Base-by-base conservation (phyloP, 2,329 filamentous ascomycete species). In the Lithohypha guttulata region DNA sequence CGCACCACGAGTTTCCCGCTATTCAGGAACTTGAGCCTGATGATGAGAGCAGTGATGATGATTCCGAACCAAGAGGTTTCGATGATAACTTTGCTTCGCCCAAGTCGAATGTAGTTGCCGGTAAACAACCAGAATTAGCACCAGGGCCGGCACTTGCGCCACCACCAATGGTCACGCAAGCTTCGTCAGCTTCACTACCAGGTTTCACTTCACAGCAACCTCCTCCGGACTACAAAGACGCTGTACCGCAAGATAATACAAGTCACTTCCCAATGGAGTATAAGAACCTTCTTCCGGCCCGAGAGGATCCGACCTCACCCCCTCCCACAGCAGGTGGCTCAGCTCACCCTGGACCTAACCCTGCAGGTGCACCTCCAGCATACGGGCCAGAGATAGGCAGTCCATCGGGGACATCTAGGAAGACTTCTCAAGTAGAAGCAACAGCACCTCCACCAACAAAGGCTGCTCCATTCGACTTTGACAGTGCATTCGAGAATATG, bases 11-110 rank as follows among this genome's bases (percentile, higher is more conserved):
- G 56, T 96, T 96, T 55, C 91, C 91, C 21, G 91, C 89, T 1
- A 94, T 96, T 44, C 79, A 81, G n/a, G 84, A 89, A 56, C 64
- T 95, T 42, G 81, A 83, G 45, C 72, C 77, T 20, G 81, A 87
- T 42, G 84, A 93, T n/a, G 87, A 82, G 20, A 85, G 93, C 42
- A 81, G 79, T 20, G 80, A 78, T 39, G 82, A 76, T 43, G 74
- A 75, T 34, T 85, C 84, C 28, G 65, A 52, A 5, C 55, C 54
- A 20, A 42, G 63, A 51, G 85, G 87, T 0, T 96, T 96, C 55
- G 89, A 93, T 34, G 91, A 98, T 55, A 81, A 95, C 59, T 96
- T 96, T 56, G 70, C 65, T 29, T 60, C 68, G 1, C 52, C 53
- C 4, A 50, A 51, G 20, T 45, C 54, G 26, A 46, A 53, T 26